Conservation (phyloP, 441 rosid species). For the Euphorbia celastroides region DNA sequence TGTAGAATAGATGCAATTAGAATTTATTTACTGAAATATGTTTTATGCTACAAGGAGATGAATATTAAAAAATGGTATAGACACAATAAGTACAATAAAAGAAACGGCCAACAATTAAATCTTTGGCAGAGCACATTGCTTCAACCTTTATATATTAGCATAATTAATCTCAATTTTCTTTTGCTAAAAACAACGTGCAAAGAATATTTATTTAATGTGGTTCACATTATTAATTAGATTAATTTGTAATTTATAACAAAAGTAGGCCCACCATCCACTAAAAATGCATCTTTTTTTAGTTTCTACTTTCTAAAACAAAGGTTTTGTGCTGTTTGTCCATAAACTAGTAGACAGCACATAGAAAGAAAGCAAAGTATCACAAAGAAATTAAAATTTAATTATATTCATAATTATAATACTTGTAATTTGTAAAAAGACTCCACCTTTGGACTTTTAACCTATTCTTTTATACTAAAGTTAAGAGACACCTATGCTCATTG, state of each 20-base stretch:
- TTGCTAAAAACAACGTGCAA: no score
- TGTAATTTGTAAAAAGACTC: constrained; percentile 33
- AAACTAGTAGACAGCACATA: constrained; percentile 41
- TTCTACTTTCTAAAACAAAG: constrained; percentile 51
- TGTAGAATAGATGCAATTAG: no score
- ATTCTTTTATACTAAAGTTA: constrained; percentile 29
- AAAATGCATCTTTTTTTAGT: constrained; percentile 27
- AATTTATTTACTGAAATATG: no score
- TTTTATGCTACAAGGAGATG: no score
- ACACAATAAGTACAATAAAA: no score
- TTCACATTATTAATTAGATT: neutral
- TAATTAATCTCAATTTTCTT: constrained; percentile 7
- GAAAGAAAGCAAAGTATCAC: constrained; percentile 27
- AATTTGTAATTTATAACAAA: no score
- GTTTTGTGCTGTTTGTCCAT: constrained; percentile 51
- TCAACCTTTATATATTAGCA: neutral
- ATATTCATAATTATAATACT: neutral
- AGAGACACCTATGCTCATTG: constrained; percentile 32
- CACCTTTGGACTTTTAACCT: constrained; percentile 36
- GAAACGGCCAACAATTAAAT: neutral
- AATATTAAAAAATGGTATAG: no score
- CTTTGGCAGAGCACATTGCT: neutral
- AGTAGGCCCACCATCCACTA: constrained; percentile 37
- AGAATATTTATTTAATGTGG: no score
- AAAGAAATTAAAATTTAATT: neutral